These are phyloP conservation scores for Ophiosphaerella narmari DNA, from an alignment of 2,329 filamentous ascomycete species.

Conservation along the genomic window DNA sequence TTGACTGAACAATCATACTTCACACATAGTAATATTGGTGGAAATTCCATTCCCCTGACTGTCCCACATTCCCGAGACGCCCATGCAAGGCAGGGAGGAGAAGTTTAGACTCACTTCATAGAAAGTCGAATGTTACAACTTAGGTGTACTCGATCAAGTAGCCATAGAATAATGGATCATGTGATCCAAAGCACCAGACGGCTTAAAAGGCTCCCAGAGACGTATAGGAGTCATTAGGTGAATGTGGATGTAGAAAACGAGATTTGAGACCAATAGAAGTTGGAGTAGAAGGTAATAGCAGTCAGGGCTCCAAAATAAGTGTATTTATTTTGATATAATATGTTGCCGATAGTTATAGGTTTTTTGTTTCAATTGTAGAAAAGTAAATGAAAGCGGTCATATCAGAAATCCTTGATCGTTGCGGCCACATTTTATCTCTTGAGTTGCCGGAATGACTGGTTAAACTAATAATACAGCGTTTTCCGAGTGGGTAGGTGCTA, in stretches of 20 bases:
- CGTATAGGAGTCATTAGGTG: slow-evolving; percentile 25
- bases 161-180: slow-evolving; percentile 26
- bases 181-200: slow-evolving; percentile 24
- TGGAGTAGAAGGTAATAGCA: slow-evolving; percentile 25
- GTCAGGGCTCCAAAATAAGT: slow-evolving; percentile 26
- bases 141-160: slow-evolving; percentile 37
- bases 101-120: slow-evolving; percentile 50
- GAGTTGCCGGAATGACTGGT: slow-evolving; percentile 24
- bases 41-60: slow-evolving; percentile 38
- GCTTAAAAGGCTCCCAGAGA: slow-evolving; percentile 22
- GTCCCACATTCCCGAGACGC: slow-evolving; percentile 47
- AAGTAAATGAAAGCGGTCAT: slow-evolving; percentile 34
- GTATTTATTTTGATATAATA: not conserved
- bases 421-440: slow-evolving; percentile 23
- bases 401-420: slow-evolving; percentile 27
- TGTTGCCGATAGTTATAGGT: slow-evolving; percentile 6
- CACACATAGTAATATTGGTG: slow-evolving; percentile 25
- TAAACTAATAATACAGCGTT: slow-evolving; percentile 16
- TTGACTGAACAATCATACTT: slow-evolving; percentile 23
- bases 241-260: slow-evolving; percentile 27
- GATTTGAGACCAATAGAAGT: slow-evolving; percentile 18
- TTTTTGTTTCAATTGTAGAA: slow-evolving; percentile 22
- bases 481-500: not conserved
- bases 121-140: slow-evolving; percentile 48
- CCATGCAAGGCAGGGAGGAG: slow-evolving; percentile 45